Evolutionary conservation across 1,284 basidiomycete species (phyloP), one percentile per base, ranked within the genome.

Genomic region (Ustilago nuda): DNA sequence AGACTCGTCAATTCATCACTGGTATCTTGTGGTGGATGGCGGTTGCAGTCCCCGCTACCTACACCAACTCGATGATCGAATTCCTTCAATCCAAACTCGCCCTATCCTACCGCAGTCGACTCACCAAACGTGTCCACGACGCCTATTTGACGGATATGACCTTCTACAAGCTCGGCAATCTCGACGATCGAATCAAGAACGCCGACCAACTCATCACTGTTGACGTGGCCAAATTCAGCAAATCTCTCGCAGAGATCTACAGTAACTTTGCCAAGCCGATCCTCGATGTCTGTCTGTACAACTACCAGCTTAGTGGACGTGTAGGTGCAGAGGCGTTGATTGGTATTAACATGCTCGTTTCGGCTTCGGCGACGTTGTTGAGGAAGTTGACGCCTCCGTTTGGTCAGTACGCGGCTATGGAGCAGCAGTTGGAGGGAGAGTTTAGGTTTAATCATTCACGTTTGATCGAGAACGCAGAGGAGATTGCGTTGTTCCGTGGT

Each of bases 171-270:
- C 88, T 98, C 35, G 91, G 93, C 91, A 85, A 82, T 90, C 86
- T 85, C 41, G 84, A 85, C 54, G 96, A 98, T 86, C 89, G 96
- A 61, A 95, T 98, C 76, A 95, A 95, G 88, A 98, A 98, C 80
- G 93, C 94, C 9, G 96, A 98, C 84, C 95, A 98, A 92, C 92
- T 96, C 90, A 94, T 98, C 76, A 96, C 95, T 0, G 92, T 96
- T 70, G 96, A 99, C 85, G 94, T 98, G 51, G 93, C 95, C 85
- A 93, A 93, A 66, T 98, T 98, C 87, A 94, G 94, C 37, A 90
- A 90, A 27, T 92, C 94, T 82, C 90, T 99, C 17, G 94, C 96
- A 9, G 94, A 94, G 46, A 95, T 98, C 52, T 99, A 98, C 80
- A 80, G 80, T 60, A 84, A 85, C 72, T 78, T 85, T 64, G 79